phyloP scores from a whole-genome alignment of 495 filamentous ascomycete species.

The Friedmanniomyces endolithicus region DNA sequence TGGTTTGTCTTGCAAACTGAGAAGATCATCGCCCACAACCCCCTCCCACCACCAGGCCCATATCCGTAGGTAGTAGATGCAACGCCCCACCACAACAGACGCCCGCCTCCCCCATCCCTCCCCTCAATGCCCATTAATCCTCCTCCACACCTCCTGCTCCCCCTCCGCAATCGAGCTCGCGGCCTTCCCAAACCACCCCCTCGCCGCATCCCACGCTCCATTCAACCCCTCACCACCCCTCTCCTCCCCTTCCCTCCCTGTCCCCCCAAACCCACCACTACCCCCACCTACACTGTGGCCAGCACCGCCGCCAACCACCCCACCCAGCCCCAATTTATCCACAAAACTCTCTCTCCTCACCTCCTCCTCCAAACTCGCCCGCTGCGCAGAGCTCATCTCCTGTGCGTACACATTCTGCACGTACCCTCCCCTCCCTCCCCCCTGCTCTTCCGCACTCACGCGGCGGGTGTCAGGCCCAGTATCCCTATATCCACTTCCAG shows the following conservation, averaged over 20 bases:
- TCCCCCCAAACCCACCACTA: slow-evolving; percentile 46
- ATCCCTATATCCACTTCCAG: too few species aligned
- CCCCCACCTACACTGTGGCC: slow-evolving; percentile 31
- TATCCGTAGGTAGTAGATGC: too few species aligned
- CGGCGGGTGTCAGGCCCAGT: too few species aligned
- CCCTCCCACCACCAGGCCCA: too few species aligned
- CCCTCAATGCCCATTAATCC: slow-evolving; percentile 21
- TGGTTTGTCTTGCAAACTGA: too few species aligned
- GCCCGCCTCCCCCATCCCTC: too few species aligned
- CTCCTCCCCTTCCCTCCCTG: slow-evolving; percentile 20
- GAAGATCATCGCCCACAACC: too few species aligned
- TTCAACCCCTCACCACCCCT: slow-evolving; percentile 13
- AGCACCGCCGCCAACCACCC: slow-evolving; percentile 14
- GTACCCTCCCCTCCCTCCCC: slow-evolving; percentile 41
- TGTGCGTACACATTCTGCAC: slow-evolving; percentile 45
- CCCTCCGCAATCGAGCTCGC: slow-evolving; percentile 49
- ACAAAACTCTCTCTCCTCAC: slow-evolving; percentile 17
- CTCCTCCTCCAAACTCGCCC: slow-evolving; percentile 23
- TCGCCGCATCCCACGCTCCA: slow-evolving; percentile 38
- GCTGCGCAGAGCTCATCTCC: slow-evolving; percentile 28
- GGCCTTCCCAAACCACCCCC: slow-evolving; percentile 48
- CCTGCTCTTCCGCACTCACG: too few species aligned
- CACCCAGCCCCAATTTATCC: slow-evolving; percentile 7
- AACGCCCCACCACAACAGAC: too few species aligned
- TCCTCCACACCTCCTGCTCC: slow-evolving; percentile 60